A percentile compares a stretch with the other conserved stretches of the same genome.
These are phyloP conservation scores for Trichoderma erinaceum DNA, from an alignment of 495 filamentous ascomycete species.

Conservation along the genomic window DNA sequence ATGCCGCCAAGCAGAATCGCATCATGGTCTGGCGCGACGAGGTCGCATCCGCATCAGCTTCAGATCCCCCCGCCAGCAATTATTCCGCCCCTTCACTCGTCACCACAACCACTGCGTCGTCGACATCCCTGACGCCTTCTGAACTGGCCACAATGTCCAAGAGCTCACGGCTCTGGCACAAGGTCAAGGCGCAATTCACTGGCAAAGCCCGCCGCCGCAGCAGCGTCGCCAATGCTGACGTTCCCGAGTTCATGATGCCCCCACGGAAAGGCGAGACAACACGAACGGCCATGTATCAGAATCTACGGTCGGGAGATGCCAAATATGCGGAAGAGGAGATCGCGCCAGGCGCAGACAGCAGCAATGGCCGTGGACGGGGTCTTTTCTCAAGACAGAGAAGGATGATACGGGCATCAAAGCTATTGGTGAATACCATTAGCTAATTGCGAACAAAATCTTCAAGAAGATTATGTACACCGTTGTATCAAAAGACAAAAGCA, in stretches of 20 bases:
- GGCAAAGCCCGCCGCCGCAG: slow-evolving; percentile 6
- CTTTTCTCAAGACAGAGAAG: slow-evolving; percentile 11
- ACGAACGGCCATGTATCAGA: slow-evolving; percentile 13
- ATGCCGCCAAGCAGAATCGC: slow-evolving; percentile 12
- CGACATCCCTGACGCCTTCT: background rate
- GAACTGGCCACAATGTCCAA: slow-evolving; percentile 1
- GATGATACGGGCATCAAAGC: slow-evolving; percentile 7
- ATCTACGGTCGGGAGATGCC: background rate
- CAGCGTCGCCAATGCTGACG: background rate
- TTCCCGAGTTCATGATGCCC: background rate
- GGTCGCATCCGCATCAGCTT: slow-evolving; percentile 17
- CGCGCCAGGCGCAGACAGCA: background rate
- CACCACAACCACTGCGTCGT: slow-evolving; percentile 11
- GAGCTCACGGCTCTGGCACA: slow-evolving; percentile 4
- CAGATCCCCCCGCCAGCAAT: slow-evolving; percentile 18
- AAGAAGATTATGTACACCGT: background rate
- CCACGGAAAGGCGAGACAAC: background rate
- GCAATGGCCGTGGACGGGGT: slow-evolving; percentile 4
- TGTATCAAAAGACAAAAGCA: background rate
- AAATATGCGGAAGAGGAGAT: background rate
- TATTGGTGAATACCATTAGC: slow-evolving; percentile 5
- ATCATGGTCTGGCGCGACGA: slow-evolving; percentile 28
- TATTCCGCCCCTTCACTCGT: slow-evolving; percentile 20
- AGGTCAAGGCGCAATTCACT: slow-evolving; percentile 2
- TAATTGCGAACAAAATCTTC: background rate